Evolutionary conservation across 2,329 filamentous ascomycete species (phyloP).

Genomic region (Dactylellina drechsleri): DNA sequence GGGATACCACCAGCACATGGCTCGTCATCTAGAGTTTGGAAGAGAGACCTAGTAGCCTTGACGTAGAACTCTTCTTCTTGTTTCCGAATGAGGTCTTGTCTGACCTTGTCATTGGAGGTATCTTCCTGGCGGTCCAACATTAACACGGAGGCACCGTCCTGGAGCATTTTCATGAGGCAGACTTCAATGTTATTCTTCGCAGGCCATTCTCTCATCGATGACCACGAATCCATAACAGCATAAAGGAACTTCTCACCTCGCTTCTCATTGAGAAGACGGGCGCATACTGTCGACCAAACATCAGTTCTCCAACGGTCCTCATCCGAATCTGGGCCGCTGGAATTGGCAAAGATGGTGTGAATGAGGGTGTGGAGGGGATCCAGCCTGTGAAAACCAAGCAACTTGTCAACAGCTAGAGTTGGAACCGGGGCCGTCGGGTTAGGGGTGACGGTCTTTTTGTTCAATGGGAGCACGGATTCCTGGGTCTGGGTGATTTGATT

Average conservation of each 20-base stretch:
- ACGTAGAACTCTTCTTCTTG: slow-evolving; percentile 92
- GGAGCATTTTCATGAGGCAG: slow-evolving; percentile 92
- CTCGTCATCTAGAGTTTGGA: slow-evolving; percentile 85
- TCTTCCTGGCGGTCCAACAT: slow-evolving; percentile 86
- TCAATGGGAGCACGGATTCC: slow-evolving; percentile 77
- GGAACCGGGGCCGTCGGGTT: slow-evolving; percentile 64
- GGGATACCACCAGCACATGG: slow-evolving; percentile 82
- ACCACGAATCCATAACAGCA: slow-evolving; percentile 87
- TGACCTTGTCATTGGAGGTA: slow-evolving; percentile 74
- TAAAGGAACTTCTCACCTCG: slow-evolving; percentile 84
- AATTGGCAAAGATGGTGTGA: slow-evolving; percentile 89
- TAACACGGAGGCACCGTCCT: slow-evolving; percentile 80
- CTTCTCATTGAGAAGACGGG: slow-evolving; percentile 80
- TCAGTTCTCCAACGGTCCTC: slow-evolving; percentile 83
- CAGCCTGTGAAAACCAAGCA: slow-evolving; percentile 87
- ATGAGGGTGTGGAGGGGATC: slow-evolving; percentile 85
- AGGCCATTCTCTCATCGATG: slow-evolving; percentile 86
- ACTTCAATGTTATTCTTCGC: slow-evolving; percentile 89
- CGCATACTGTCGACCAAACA: slow-evolving; percentile 88
- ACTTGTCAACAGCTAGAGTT: slow-evolving; percentile 76
- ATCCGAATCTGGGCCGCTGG: slow-evolving; percentile 79
- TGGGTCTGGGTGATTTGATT: slow-evolving; percentile 81
- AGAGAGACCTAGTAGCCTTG: slow-evolving; percentile 79
- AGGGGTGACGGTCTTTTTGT: slow-evolving; percentile 53
- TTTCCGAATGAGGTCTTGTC: slow-evolving; percentile 57